Evolutionary conservation across 1,284 basidiomycete species (phyloP), one percentile per base, ranked within the genome.

Genomic region (Naganishia sp.): DNA sequence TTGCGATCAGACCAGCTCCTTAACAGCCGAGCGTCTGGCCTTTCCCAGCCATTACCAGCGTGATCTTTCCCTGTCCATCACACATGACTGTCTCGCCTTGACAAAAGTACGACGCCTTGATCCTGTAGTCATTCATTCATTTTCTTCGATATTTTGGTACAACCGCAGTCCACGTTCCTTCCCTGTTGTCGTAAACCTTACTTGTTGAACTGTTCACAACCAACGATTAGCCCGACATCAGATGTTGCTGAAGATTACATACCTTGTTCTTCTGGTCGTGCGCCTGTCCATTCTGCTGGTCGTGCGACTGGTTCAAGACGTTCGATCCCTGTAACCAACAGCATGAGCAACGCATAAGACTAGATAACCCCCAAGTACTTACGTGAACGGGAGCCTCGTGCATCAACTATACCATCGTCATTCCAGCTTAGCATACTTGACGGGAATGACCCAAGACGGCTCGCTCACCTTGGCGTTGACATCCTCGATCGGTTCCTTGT

Each of bases 331-430:
- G 42, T 50, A 21, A 53, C 33, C 1, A n/a, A 18, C 31, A 28
- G 28, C 28, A 39, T 16, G 16, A 6, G 31, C 23, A 18, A 9
- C 52, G 13, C 21, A 52, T 54, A 33, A 42, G 49, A 11, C 23
- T 11, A 16, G 44, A 28, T 5, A 5, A 46, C 4, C 18, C 13
- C 9, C 10, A 11, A 4, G 2, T 31, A 55, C 64, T 61, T 39
- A 67, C 65, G 33, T 63, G 65, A 21, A 63, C 65, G 16, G 65
- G 65, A 33, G 60, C 60, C n/a, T 67, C 65, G 25, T 67, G 60
- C 59, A 67, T 55, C 49, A 50, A 44, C 65, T 67, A 21, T 6
- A 31, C 50, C 28, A 5, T 28, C 5, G 28, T 5, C 3, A 28
- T 31, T 16, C 31, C 15, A 16, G 18, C 6, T 9, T 39, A 39